Evolutionary conservation across 345 rosid species (phyloP), one percentile per base, ranked within the genome.

Genomic region (Citrus trifoliata): DNA sequence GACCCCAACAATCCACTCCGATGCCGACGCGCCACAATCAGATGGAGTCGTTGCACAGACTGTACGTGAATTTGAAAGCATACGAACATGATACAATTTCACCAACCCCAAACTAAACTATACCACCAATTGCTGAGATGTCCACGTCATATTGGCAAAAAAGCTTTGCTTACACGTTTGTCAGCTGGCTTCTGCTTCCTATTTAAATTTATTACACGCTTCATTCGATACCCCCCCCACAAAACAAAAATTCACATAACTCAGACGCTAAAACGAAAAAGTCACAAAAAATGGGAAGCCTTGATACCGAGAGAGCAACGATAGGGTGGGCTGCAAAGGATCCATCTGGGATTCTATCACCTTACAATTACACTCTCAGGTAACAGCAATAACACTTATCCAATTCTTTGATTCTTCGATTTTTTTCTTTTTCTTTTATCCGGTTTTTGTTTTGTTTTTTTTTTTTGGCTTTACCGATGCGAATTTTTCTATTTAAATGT

Each of bases 301-400:
- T 73, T 53, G 87, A 85, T 22, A 46, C 66, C 9, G 93, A 87
- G 83, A 88, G 85, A 79, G 88, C 82, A 37, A 83, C 83, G 30
- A 78, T 82, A 0, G 98, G 98, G 14, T 90, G 90, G 93, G 98
- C 98, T 38, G 97, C 97, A 2, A 83, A 88, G 84, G 95, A 92
- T 46, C 84, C 97, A 5, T 90, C 97, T 14, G 98, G 97, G 1
- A 3, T 79, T 51, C 89, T 92, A 37, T 86, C 98, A 40, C 94
- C 97, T 67, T 91, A 87, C 83, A 82, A 87, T 9, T 94, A 83
- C 78, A 72, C 64, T 78, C 94, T 92, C 38, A 92, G 97, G 97
- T 90, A 75, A 9, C 24, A 46, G 37, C 10, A 2, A 46, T 53
- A 3, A 7, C 2, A 21, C 9, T 14, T 64, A 16, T 30, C 67